Evolutionary conservation across 2,329 filamentous ascomycete species (phyloP).

Genomic region (Talaromyces sp.): DNA sequence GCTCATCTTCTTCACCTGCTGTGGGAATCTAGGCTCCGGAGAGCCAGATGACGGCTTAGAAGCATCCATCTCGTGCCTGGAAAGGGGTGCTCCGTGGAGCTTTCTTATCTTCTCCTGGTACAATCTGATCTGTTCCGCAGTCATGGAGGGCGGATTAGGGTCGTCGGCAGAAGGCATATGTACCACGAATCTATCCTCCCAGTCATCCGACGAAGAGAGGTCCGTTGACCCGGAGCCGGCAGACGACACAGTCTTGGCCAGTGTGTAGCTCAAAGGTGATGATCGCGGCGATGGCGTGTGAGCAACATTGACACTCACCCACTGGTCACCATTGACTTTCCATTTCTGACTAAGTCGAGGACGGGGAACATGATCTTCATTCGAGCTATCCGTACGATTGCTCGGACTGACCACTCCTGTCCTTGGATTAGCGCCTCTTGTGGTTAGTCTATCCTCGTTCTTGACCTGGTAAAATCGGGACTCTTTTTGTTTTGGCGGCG

Average conservation of each 20-base stretch:
- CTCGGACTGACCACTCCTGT: conserved; percentile 39
- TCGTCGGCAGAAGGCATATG: conserved; percentile 44
- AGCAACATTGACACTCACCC: conserved; percentile 30
- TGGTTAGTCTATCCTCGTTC: conserved; percentile 34
- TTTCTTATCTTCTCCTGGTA: conserved; percentile 36
- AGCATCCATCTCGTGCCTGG: conserved; percentile 17
- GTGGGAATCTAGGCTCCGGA: conserved; percentile 18
- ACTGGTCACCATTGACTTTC: conserved; percentile 35
- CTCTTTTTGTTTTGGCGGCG: conserved; percentile 13
- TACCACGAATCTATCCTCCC: conserved; percentile 43
- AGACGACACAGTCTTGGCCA: conserved; percentile 30
- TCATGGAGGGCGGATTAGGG: conserved; percentile 41
- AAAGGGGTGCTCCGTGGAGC: conserved; percentile 28
- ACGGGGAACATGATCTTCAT: conserved; percentile 17
- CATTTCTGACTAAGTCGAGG: conserved; percentile 27
- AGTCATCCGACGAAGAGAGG: conserved; percentile 30
- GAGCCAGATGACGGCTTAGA: conserved; percentile 24
- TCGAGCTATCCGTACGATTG: conserved; percentile 23
- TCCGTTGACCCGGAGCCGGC: conserved; percentile 29
- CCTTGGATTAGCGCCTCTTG: conserved; percentile 33
- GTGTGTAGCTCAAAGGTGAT: conserved; percentile 7
- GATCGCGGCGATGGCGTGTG: conserved; percentile 24
- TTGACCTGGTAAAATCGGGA: conserved; percentile 19
- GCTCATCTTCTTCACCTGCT: conserved; percentile 3
- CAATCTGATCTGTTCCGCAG: conserved; percentile 35